Percentiles rank a stretch among this genome's conserved stretches.
phyloP scores from a whole-genome alignment of 495 filamentous ascomycete genomes.

The Neurospora hispaniola region DNA sequence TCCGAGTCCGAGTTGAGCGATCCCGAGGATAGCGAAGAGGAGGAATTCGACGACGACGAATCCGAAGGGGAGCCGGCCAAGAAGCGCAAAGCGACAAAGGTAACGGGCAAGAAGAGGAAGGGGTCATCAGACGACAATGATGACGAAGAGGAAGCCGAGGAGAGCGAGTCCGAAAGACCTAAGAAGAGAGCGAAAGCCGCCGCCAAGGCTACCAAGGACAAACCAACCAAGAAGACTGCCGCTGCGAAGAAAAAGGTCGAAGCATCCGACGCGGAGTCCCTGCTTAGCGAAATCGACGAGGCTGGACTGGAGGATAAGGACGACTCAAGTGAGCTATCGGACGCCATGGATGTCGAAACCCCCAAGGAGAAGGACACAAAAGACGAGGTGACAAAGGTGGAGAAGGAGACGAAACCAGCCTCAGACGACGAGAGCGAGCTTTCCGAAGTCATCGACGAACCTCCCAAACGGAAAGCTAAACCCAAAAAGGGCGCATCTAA shows the following conservation, averaged over 20 bases:
- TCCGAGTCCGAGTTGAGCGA: slow-evolving; percentile 11
- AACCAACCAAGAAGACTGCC: not conserved
- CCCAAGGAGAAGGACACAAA: not conserved
- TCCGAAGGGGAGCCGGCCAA: slow-evolving; percentile 10
- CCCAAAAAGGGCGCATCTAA: not conserved
- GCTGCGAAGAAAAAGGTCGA: not conserved
- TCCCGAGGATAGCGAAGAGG: slow-evolving; percentile 9
- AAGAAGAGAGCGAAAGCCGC: slow-evolving; percentile 7
- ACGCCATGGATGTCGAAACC: not conserved
- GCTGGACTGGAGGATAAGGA: not conserved
- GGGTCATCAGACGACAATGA: slow-evolving; percentile 30
- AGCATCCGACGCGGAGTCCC: slow-evolving; percentile 2
- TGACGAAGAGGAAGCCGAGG: slow-evolving; percentile 17
- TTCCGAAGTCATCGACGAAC: slow-evolving; percentile 66
- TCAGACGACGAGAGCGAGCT: slow-evolving; percentile 67
- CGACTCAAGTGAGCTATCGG: not conserved
- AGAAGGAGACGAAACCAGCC: slow-evolving; percentile 11
- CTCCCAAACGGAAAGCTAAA: slow-evolving; percentile 39
- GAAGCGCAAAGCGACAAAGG: slow-evolving; percentile 25
- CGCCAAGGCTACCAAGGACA: slow-evolving; percentile 1
- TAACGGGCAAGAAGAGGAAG: slow-evolving; percentile 20
- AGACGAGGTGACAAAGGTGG: not conserved
- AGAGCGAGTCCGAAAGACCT: slow-evolving; percentile 2
- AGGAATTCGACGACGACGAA: not conserved
- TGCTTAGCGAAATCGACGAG: slow-evolving; percentile 1